phyloP scores from a whole-genome alignment of 2,329 filamentous ascomycete genomes.

The Ophiostoma pallidulum region DNA sequence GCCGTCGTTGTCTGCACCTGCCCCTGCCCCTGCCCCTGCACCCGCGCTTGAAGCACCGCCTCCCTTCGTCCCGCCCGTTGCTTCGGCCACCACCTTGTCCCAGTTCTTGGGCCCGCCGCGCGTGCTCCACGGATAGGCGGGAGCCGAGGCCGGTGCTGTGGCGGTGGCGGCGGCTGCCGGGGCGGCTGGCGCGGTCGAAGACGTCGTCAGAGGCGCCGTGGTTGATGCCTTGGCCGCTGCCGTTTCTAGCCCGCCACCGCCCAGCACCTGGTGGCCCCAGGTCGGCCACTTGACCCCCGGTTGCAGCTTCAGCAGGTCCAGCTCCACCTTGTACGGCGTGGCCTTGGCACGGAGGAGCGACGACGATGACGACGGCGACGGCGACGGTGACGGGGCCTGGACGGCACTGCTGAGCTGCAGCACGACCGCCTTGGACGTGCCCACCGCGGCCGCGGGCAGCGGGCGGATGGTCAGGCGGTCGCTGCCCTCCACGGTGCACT shows the following conservation, averaged over 20 bases:
- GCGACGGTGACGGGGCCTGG: too few species aligned
- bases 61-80: too few species aligned
- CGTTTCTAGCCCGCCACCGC: neutral
- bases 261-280: conserved; percentile 22
- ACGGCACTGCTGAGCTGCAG: conserved; percentile 22
- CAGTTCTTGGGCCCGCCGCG: conserved; percentile 78
- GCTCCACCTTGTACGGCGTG: neutral
- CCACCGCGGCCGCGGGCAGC: conserved; percentile 16
- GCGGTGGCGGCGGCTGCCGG: neutral
- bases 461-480: conserved; percentile 14
- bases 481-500: neutral
- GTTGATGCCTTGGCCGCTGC: neutral
- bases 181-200: neutral
- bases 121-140: conserved; percentile 79
- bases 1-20: conserved; percentile 43
- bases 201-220: neutral
- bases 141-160: conserved; percentile 22
- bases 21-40: too few species aligned
- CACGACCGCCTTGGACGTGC: conserved; percentile 11
- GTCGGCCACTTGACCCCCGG: conserved; percentile 23
- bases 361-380: too few species aligned
- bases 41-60: too few species aligned
- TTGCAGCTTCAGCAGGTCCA: neutral
- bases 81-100: conserved; percentile 59
- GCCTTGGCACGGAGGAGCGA: too few species aligned